These are phyloP conservation scores for Chaetomidium leptoderma DNA, from an alignment of 495 filamentous ascomycete species.

Conservation along the genomic window DNA sequence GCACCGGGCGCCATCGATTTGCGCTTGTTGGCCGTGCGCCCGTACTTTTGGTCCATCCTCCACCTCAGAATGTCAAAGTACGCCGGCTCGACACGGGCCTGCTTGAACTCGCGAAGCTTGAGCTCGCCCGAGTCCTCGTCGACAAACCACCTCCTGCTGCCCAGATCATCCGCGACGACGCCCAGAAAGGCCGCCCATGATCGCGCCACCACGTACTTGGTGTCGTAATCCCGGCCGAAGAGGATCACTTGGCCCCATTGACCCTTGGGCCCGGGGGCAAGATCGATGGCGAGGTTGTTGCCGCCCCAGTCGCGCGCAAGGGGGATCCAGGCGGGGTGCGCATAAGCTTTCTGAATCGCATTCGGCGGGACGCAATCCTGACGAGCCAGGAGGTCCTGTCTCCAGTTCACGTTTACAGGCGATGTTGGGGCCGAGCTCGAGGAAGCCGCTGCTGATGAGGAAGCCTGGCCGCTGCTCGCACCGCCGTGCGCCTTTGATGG, in stretches of 20 bases:
- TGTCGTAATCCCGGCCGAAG: conserved; percentile 96
- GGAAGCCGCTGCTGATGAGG: conserved; percentile 42
- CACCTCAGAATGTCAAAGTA: conserved; percentile 94
- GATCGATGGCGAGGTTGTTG: conserved; percentile 91
- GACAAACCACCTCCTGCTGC: conserved; percentile 77
- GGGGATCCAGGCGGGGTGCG: conserved; percentile 93
- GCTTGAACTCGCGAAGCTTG: conserved; percentile 86
- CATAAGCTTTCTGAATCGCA: conserved; percentile 87
- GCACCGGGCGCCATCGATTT: conserved; percentile 37
- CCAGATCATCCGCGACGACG: conserved; percentile 81
- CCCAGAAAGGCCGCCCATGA: conserved; percentile 91
- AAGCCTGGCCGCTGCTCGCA: conserved; percentile 41
- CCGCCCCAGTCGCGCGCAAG: conserved; percentile 97
- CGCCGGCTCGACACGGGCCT: conserved; percentile 79
- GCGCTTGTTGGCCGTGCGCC: conserved; percentile 53
- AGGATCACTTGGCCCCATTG: conserved; percentile 96
- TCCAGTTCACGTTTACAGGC: conserved; percentile 65
- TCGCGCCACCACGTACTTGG: conserved; percentile 90
- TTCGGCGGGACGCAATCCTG: conserved; percentile 86
- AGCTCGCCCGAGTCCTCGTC: conserved; percentile 90
- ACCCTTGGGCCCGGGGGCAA: conserved; percentile 85
- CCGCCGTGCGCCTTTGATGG: conserved; percentile 67
- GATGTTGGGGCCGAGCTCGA: conserved; percentile 39
- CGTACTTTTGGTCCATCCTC: conserved; percentile 91
- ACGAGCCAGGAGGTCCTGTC: conserved; percentile 74